Conservation (phyloP, 176 grass and related monocot genomes). For the Raddia guianensis region DNA sequence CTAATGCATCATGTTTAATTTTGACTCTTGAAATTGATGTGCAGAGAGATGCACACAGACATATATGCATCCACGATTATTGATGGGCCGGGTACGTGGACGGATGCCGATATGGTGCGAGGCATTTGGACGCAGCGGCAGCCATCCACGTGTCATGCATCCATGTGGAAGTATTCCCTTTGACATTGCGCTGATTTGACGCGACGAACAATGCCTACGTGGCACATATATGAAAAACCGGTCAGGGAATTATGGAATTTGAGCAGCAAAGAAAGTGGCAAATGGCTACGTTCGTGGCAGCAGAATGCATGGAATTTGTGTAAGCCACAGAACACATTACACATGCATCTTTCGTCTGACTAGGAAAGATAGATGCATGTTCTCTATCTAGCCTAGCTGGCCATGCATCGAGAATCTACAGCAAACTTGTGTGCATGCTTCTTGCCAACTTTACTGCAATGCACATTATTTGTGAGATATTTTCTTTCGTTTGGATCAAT, state of each 20-base stretch:
- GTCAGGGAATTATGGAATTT: neutral
- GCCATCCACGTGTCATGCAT: slow-evolving; percentile 38
- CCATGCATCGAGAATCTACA: slow-evolving; percentile 14
- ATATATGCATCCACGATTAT: neutral
- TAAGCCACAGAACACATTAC: neutral
- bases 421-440: neutral
- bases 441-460: neutral
- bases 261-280: neutral
- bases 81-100: neutral
- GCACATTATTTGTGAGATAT: slow-evolving; percentile 19
- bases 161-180: slow-evolving; percentile 7
- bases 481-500: neutral
- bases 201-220: slow-evolving; percentile 38
- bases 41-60: neutral
- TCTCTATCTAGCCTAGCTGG: neutral
- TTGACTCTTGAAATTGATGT: slow-evolving; percentile 16
- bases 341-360: neutral
- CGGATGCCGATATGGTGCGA: neutral
- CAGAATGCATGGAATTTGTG: neutral
- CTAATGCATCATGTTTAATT: neutral
- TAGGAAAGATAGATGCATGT: neutral
- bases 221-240: slow-evolving; percentile 16
- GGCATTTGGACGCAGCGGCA: slow-evolving; percentile 3
- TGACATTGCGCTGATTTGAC: slow-evolving; percentile 39
- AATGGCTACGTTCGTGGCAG: slow-evolving; percentile 32